Evolutionary conservation across 768 basidiomycete genomes (phyloP), one percentile per base, ranked within the genome.

Genomic region (Jaapia argillacea): DNA sequence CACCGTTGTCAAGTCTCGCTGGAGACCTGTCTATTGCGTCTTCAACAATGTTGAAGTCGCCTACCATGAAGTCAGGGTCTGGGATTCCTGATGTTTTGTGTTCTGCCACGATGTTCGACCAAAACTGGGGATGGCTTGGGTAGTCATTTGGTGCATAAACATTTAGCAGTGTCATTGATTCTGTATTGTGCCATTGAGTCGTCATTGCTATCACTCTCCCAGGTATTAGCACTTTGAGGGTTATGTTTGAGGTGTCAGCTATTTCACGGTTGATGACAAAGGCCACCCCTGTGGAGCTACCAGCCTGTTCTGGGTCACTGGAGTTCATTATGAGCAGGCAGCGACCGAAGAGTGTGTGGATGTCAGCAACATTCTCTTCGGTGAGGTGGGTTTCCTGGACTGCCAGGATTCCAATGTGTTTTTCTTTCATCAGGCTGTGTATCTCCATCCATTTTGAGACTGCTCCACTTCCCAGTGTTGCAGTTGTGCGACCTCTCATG

Each of bases 11-110:
- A 0, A 13, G 1, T 0, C 48, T 46, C 0, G 44, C 27, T 2
- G 69, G 69, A 0, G 65, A 36, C 0, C 64, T 6, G 43, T 72
- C 70, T 0, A 71, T 43, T 0, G 47, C 14, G 1, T 67, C 63
- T 43, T 72, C 67, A 0, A 64, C 61, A 1, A 71, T 24, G 47
- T 75, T 73, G 33, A 65, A 64, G 45, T 75, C 69, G 0, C 69
- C 69, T 0, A 62, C 24, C 38, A 74, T 45, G 0, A 68, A 10
- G 24, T 70, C 60, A 3, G 58, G 62, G 36, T 41, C 24, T 0
- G 49, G 45, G 1, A 46, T 23, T 12, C 44, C 27, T 13, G 28
- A 16, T n/a, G 1, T 22, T 4, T 23, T 37, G 1, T 41, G 57
- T 22, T 20, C 42, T 1, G 40, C 20, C 10, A 48, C 13, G 4